Evolutionary conservation across 495 filamentous ascomycete species (phyloP), one percentile per base, ranked within the genome.

Genomic region (Aspergillus baeticus): DNA sequence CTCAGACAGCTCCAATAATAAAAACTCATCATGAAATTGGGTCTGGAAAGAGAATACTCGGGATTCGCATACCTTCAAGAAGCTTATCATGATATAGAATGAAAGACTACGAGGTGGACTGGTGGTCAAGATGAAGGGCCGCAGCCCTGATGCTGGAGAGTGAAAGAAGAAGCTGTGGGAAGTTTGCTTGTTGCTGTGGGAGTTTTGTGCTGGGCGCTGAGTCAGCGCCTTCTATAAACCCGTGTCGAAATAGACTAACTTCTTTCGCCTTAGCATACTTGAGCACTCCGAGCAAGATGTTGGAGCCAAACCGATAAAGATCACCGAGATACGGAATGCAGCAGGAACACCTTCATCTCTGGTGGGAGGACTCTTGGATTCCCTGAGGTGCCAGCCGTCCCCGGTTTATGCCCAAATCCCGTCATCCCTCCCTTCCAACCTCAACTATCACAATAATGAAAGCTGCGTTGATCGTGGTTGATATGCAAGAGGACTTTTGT

Each of bases 1-100:
- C 82, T 93, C 87, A 85, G 92, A 97, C 91, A 97, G 92, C 92
- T 97, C 92, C 92, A 97, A 96, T 96, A 95, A 79, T 67, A 69
- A 67, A 64, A 64, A 66, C 60, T 87, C 84, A 88, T 89, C 86
- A 87, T 76, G 61, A 49, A 65, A 59, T 54, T 57, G 29, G 13
- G 31, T 8, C 10, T 36, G 47, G 31, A 38, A 31, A 49, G 36
- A 35, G 47, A 45, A 43, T 44, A 45, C 20, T 10, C 49, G 0
- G 44, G 36, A 48, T 20, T 29, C 26, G 60, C 74, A 56, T 73
- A 78, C 75, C 75, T 73, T 71, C 53, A 49, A 71, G 55, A 46
- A 58, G 55, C 47, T 57, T 63, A 54, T 64, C 70, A 76, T 77
- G 59, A 58, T 65, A 62, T 55, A 57, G n/a, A 21, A 58, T 33